Base-by-base conservation (phyloP, 371 early-diverging fungal genomes). In the Mucor circinelloides region DNA sequence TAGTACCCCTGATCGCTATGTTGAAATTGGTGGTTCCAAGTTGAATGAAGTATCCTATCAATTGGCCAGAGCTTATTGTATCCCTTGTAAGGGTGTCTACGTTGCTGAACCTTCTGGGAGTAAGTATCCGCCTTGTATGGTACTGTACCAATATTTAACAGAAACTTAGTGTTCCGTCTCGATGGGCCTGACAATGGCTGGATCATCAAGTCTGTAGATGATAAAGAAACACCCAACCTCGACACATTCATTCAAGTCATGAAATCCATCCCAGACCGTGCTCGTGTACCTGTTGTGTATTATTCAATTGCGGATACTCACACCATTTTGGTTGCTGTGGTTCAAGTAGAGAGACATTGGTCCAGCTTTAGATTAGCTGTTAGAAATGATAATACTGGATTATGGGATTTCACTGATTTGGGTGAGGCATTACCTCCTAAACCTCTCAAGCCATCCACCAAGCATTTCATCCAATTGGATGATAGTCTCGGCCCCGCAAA, bases 41-140 rank as follows among this genome's bases (percentile, higher is more conserved):
- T 80, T 96, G 56, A 92, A 96, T 73, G 88, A 94, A 67, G 80
- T 96, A 2, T 92, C 93, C 21, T 97, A 94, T 73, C 96, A 95
- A 79, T 82, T 96, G 23, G 97, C 96, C 0, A 81, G 92, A 59
- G 83, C 87, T 12, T 94, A 90, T 69, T 86, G 86, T 46, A 87
- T 93, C n/a, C 93, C 95, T 5, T 89, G 89, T n/a, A 86, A 86
- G 44, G 95, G 97, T 21, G 94, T 96, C 25, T 94, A 94, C 79
- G 92, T 96, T 6, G 82, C 94, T 34, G 80, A 78, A 30, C 78
- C 82, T 21, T 69, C 76, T n/a, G 84, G 84, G 42, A 80, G 83
- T 83, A 76, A 75, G 81, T 74, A 36, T 54, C 15, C 5, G 27
- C 13, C 10, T 15, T 36, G n/a, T 34, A 17, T 1, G 2, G 17